These are phyloP conservation scores for Pyrenophora graminea DNA, from an alignment of 2,329 filamentous ascomycete genomes.

Conservation along the genomic window DNA sequence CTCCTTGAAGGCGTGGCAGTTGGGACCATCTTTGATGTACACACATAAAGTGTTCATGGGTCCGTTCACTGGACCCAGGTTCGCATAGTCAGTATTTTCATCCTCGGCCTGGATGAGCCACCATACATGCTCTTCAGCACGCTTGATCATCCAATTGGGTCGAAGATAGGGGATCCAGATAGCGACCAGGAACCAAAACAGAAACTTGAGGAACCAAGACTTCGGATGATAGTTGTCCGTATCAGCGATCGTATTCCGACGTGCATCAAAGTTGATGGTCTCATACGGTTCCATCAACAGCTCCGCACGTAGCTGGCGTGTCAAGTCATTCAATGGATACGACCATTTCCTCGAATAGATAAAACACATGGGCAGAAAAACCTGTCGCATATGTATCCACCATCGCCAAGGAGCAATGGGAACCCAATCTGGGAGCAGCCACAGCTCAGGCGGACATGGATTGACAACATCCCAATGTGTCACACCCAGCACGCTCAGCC, in stretches of 20 bases:
- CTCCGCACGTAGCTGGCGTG: conserved; percentile 74
- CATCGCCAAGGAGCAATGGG: conserved; percentile 90
- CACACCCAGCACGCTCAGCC: conserved; percentile 83
- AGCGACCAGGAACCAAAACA: conserved; percentile 78
- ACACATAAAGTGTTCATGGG: conserved; percentile 89
- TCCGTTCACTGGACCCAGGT: conserved; percentile 85
- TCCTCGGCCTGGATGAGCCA: conserved; percentile 89
- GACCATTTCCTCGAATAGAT: conserved; percentile 83
- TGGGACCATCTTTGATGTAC: conserved; percentile 82
- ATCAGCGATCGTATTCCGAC: conserved; percentile 80
- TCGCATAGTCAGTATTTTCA: conserved; percentile 84
- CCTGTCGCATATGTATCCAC: conserved; percentile 98
- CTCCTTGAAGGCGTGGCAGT: conserved; percentile 69
- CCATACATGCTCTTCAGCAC: conserved; percentile 80
- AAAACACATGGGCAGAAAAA: conserved; percentile 92
- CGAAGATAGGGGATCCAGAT: conserved; percentile 82
- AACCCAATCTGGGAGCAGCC: conserved; percentile 89
- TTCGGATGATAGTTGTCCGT: conserved; percentile 94
- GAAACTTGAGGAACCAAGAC: conserved; percentile 75
- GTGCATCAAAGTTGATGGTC: conserved; percentile 73
- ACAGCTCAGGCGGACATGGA: conserved; percentile 88
- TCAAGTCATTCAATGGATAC: conserved; percentile 74
- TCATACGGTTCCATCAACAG: conserved; percentile 79
- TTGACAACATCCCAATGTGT: conserved; percentile 92
- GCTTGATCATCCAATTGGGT: conserved; percentile 64